Conservation (phyloP, 2,329 filamentous ascomycete species). For the Fusarium sp. region DNA sequence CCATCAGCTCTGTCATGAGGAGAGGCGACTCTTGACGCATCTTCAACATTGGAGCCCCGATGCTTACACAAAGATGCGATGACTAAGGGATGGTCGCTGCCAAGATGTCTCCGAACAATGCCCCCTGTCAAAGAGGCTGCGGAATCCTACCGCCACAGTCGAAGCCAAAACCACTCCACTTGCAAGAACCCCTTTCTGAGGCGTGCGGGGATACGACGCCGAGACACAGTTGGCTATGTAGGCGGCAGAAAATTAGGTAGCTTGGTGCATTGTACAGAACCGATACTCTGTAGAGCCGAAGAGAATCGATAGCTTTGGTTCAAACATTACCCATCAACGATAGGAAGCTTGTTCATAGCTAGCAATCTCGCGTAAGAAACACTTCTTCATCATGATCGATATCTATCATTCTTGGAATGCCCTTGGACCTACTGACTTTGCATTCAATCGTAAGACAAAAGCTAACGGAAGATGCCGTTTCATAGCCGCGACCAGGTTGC, state of each 20-base stretch:
- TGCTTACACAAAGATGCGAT: background rate
- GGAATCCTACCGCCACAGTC: constrained; percentile 42
- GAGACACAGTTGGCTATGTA: constrained; percentile 24
- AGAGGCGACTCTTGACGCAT: background rate
- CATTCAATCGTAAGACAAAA: constrained; percentile 1
- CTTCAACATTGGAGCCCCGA: background rate
- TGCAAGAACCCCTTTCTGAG: constrained; percentile 40
- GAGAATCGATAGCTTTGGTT: constrained; percentile 32
- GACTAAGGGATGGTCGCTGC: background rate
- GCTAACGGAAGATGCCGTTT: constrained; percentile 16
- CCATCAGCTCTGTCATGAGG: background rate
- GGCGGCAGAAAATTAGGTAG: constrained; percentile 9
- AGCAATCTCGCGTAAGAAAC: constrained; percentile 4
- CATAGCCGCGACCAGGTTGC: background rate
- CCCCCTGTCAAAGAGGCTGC: constrained; percentile 39
- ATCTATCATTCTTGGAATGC: background rate
- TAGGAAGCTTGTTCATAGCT: constrained; percentile 7
- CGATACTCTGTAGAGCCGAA: constrained; percentile 18
- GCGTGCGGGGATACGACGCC: constrained; percentile 21
- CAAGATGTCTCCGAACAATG: constrained; percentile 1
- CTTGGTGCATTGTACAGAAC: constrained; percentile 14
- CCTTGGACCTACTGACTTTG: background rate
- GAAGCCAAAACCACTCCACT: constrained; percentile 30
- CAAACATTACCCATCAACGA: constrained; percentile 23
- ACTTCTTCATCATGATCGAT: background rate